phyloP scores from a whole-genome alignment of 208 protist genomes.

The Trypanosoma cruzi region DNA sequence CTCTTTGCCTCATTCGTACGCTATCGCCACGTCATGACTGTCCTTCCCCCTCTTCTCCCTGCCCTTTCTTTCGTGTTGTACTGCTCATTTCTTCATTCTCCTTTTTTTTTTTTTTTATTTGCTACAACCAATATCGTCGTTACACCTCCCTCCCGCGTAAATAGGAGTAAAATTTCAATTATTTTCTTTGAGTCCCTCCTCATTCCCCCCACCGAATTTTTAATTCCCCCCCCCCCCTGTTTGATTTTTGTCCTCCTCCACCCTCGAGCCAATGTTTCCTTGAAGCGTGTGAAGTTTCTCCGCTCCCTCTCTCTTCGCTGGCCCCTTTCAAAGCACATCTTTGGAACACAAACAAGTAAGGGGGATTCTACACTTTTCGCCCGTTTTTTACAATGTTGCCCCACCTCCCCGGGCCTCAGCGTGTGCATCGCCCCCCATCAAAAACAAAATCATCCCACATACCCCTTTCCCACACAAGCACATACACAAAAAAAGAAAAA shows the following conservation, averaged over 20 bases:
- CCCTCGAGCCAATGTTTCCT: too few species aligned
- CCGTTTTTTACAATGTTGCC: too few species aligned
- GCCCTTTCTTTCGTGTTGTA: neutral
- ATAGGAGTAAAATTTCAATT: neutral
- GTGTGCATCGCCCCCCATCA: too few species aligned
- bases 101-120: slow-evolving; percentile 1
- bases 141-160: neutral
- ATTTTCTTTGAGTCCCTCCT: neutral
- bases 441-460: too few species aligned
- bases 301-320: too few species aligned
- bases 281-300: too few species aligned
- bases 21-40: neutral
- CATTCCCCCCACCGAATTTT: neutral
- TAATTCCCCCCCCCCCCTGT: neutral
- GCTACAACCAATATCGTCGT: neutral
- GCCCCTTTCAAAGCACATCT: too few species aligned
- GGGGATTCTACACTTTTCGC: too few species aligned
- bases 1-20: neutral
- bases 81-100: neutral
- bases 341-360: too few species aligned
- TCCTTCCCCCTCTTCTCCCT: neutral
- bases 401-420: too few species aligned
- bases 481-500: too few species aligned
- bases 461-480: too few species aligned
- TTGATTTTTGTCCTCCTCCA: neutral